Base-by-base conservation (phyloP, 148 eudicot genomes). In the Rhododendron mucronatum region DNA sequence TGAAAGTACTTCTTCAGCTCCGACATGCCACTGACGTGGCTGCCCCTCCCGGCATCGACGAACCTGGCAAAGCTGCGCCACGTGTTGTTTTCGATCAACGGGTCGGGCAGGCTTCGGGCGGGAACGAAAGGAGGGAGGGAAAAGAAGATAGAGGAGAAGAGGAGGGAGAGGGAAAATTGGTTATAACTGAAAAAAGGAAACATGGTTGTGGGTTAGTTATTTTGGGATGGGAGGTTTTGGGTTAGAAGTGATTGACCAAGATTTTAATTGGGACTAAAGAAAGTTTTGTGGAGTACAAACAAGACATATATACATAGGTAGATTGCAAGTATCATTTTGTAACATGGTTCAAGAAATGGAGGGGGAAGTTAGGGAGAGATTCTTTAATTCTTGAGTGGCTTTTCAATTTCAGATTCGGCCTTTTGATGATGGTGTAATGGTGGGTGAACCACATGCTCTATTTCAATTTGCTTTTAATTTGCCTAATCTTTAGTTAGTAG, bases 1-100 rank as follows among this genome's bases (percentile, higher is more conserved):
- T 87, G 85, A 85, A 96, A 93, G 91, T 96, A 96, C 26, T 82
- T 57, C 78, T 95, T 96, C 63, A 96, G 91, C 83, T 93, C 90
- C 18, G 92, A 86, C 81, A 96, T 92, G 21, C 96, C 98, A 48
- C 85, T 84, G 78, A 93, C 85, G 0, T 82, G 84, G 84, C 89
- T 89, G 10, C 99, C 99, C 33, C 88, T 91, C 11, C 86, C 88
- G 86, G 93, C 86, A 77, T 96, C 91, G 20, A 91, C 82, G 83
- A 95, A 89, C 84, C 78, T 92, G 2, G 80, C 47, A 85, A 96
- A 93, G 11, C 53, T 21, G 14, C 63, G 88, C 98, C 98, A 96
- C 80, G 91, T 86, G 88, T 90, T 37, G 91, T 88, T 86, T 2
- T 89, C 84, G 16, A 85, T 83, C 85, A 84, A 20, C 0, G 80